Percentiles rank a stretch among this genome's conserved stretches.
These are phyloP conservation scores for Fusarium transvaalense DNA, from an alignment of 2,329 filamentous ascomycete genomes.

Conservation along the genomic window DNA sequence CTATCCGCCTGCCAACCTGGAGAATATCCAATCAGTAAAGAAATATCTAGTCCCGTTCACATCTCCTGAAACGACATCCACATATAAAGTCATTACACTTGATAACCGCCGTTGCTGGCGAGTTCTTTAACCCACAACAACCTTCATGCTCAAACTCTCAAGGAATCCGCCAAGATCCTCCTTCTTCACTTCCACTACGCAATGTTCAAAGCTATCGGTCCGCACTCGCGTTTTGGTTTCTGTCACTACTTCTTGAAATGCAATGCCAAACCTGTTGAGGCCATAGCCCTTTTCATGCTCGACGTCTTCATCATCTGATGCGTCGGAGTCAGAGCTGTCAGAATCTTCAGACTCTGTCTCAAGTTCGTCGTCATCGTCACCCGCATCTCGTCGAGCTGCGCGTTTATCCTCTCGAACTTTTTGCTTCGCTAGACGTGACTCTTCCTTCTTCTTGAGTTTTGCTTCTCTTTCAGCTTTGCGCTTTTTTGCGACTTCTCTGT, in stretches of 20 bases:
- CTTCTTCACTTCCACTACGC: constrained; percentile 97
- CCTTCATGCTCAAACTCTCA: constrained; percentile 91
- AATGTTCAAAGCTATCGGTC: constrained; percentile 97
- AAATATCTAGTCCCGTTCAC: constrained; percentile 16
- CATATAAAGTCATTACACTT: constrained; percentile 21
- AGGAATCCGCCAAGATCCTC: constrained; percentile 92
- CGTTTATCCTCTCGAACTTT: constrained; percentile 72
- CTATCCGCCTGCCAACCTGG: constrained; percentile 18
- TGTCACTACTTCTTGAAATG: constrained; percentile 93
- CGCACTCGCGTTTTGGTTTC: constrained; percentile 91
- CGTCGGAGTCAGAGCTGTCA: constrained; percentile 58
- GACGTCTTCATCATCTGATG: constrained; percentile 66
- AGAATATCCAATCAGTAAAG: constrained; percentile 27
- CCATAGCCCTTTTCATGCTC: constrained; percentile 75
- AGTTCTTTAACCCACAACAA: constrained; percentile 72
- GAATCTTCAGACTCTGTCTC: constrained; percentile 61
- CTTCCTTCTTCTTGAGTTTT: constrained; percentile 72
- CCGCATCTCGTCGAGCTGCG: constrained; percentile 65
- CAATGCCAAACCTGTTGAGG: constrained; percentile 90
- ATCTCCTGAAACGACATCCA: constrained; percentile 21
- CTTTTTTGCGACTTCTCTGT: constrained; percentile 74
- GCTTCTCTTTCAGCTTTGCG: constrained; percentile 72
- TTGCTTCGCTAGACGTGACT: constrained; percentile 67
- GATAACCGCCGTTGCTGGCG: background rate
- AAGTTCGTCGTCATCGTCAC: constrained; percentile 62